These are phyloP conservation scores for Cercophora samala DNA, from an alignment of 495 filamentous ascomycete genomes.

Conservation along the genomic window DNA sequence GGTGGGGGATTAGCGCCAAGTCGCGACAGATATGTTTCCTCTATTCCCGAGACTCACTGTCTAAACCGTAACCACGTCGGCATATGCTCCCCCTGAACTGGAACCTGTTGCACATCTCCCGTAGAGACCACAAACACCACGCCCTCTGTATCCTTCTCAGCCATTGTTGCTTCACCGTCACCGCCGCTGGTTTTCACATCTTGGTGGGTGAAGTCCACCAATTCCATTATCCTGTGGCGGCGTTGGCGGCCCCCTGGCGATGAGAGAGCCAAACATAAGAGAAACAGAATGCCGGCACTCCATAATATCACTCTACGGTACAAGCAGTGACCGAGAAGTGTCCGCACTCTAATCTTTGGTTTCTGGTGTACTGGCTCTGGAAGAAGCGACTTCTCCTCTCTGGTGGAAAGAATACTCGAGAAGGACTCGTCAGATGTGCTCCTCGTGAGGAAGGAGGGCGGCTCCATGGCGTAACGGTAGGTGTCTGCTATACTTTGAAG, in stretches of 20 bases:
- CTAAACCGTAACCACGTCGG: constrained; percentile 42
- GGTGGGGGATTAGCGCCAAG: constrained; percentile 1
- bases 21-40: neutral
- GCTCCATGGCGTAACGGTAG: neutral
- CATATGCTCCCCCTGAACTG: constrained; percentile 11
- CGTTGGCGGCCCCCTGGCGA: neutral
- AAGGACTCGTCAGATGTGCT: constrained; percentile 4
- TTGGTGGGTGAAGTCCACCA: constrained; percentile 1
- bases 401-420: constrained; percentile 2
- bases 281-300: constrained; percentile 1
- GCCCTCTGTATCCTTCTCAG: neutral
- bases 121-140: constrained; percentile 1
- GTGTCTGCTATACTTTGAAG: neutral
- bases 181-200: neutral
- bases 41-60: constrained; percentile 34
- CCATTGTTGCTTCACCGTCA: neutral
- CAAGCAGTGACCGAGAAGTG: constrained; percentile 6
- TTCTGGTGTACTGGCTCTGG: neutral
- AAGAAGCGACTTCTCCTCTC: constrained; percentile 7
- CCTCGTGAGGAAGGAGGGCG: neutral
- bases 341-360: constrained; percentile 7
- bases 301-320: constrained; percentile 11
- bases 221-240: neutral
- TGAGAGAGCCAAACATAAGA: constrained; percentile 3
- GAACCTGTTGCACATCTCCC: neutral